These are phyloP conservation scores for Plasmodium cynomolgi DNA, from an alignment of 169 alveolate genomes.

Conservation along the genomic window DNA sequence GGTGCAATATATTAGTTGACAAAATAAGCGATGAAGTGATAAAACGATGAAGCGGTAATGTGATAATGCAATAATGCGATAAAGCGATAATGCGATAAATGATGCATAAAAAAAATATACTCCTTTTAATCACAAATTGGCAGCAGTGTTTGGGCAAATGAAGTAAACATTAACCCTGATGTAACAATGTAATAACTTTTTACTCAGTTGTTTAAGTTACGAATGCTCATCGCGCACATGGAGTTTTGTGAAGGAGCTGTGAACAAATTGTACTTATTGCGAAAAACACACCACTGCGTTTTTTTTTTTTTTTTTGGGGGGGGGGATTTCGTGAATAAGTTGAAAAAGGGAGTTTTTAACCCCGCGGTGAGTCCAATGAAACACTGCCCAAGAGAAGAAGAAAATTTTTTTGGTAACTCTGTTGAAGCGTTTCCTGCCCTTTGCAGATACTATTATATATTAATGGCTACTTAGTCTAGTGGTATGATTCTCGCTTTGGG, in stretches of 20 bases:
- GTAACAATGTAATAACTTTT: neutral
- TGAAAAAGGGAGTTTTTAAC: neutral
- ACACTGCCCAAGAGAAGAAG: neutral
- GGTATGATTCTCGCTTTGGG: conserved; percentile 99
- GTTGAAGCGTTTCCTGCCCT: neutral
- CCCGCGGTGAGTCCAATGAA: too few relatives aligned
- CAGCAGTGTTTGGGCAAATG: neutral
- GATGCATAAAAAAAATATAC: neutral
- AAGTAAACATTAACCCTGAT: neutral
- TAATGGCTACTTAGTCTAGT: conserved; percentile 94
- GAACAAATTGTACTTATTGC: neutral
- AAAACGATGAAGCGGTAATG: too few relatives aligned
- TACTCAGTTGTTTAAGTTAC: neutral
- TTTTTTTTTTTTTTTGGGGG: neutral
- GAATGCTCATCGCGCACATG: neutral
- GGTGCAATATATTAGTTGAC: neutral
- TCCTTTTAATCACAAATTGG: neutral
- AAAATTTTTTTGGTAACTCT: neutral
- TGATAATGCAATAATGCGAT: too few relatives aligned
- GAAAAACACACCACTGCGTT: neutral
- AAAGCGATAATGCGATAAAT: neutral
- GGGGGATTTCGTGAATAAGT: neutral
- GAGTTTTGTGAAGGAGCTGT: neutral
- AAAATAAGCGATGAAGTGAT: neutral
- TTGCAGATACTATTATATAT: neutral